Percentiles rank a stretch among this genome's conserved stretches.
Conservation (phyloP, 2,329 filamentous ascomycete species). For the Paramyrothecium roridum region DNA sequence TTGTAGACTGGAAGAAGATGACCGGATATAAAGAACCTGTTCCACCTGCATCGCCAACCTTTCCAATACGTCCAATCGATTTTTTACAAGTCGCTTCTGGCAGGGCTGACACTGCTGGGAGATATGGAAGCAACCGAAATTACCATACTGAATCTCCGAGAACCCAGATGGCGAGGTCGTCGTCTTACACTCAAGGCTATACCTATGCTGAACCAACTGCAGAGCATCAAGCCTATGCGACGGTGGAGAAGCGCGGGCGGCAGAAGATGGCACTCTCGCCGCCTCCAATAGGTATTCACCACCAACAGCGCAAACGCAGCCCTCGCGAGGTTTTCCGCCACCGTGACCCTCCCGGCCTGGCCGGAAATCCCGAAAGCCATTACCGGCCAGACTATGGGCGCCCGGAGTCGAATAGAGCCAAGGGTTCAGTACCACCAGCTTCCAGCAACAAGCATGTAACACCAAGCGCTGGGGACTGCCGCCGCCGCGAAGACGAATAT, state of each 20-base stretch:
- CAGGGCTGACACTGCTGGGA: too few relatives aligned
- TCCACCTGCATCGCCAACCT: slow-evolving; percentile 1
- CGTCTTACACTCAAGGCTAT: too few relatives aligned
- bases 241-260: not conserved
- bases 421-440: too few relatives aligned
- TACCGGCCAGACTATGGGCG: too few relatives aligned
- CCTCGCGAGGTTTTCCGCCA: not conserved
- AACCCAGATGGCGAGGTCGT: too few relatives aligned
- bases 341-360: not conserved
- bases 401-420: too few relatives aligned
- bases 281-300: not conserved
- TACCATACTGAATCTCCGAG: too few relatives aligned
- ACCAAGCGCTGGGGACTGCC: slow-evolving; percentile 4
- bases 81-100: not conserved
- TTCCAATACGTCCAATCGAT: not conserved
- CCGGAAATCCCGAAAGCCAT: too few relatives aligned
- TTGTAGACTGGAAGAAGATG: slow-evolving; percentile 41
- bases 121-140: too few relatives aligned
- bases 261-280: not conserved
- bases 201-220: too few relatives aligned
- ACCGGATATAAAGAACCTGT: slow-evolving; percentile 12
- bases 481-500: slow-evolving; percentile 22
- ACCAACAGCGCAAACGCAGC: not conserved
- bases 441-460: too few relatives aligned
- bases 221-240: not conserved